Base-by-base conservation (phyloP, 2,329 filamentous ascomycete species). In the Chaetomium sp. region DNA sequence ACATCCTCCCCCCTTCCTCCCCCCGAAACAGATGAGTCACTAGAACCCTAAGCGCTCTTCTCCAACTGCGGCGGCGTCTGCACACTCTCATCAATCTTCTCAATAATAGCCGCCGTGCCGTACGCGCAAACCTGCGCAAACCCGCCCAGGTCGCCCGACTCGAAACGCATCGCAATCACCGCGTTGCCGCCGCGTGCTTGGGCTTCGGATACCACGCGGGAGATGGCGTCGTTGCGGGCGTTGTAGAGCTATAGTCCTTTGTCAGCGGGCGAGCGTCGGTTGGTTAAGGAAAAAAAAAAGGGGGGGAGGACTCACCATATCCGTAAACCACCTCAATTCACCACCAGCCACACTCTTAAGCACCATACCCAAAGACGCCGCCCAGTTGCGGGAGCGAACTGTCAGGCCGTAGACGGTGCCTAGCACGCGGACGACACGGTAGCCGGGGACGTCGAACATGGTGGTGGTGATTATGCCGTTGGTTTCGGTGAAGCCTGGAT, bases 371-470 rank as follows among this genome's bases (percentile, higher is more conserved):
- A 84, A 63, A 41, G 75, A 74, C 2, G 81, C 79, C 5, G 76
- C 81, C 67, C 78, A 77, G 70, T 85, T 85, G 49, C 81, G 78
- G 12, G 77, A 78, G 50, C 70, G 51, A 59, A 71, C 59, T 61
- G 68, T 69, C 43, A 76, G 57, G 67, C 75, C 62, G 65, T 71
- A 64, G 67, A 78, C 77, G 6, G 79, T 76, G 53, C 82, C 82
- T 5, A 85, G 75, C 1, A 83, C 77, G 52, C 73, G 74, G 40
- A 78, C 75, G 48, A 85, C 72, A 59, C 76, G 79, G 68, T 84
- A 84, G 6, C 81, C 81, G 0, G 81, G 81, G 27, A 85, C 69
- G 64, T 85, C 81, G 68, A 79, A 81, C 80, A 84, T 85, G 52
- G 82, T 85, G 0, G 79, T 79, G 0, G 80, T 84, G 60, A 85